Evolutionary conservation across 139 green algal species (phyloP).

Genomic region (Eudorina sp.): DNA sequence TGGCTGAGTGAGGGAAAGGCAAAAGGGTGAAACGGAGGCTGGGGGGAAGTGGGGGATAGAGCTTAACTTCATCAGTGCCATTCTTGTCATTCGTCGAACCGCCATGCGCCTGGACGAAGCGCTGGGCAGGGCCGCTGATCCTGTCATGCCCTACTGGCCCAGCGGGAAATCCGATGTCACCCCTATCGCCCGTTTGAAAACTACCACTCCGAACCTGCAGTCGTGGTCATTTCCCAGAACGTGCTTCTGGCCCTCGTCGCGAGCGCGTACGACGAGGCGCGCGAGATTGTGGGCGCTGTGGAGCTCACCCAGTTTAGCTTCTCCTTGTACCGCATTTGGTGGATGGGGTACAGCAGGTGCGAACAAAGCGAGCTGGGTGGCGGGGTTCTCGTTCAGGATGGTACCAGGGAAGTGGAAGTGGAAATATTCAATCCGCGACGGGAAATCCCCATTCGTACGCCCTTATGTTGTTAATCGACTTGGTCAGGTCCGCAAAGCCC

Average conservation of each 20-base stretch:
- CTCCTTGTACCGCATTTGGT: conserved; percentile 10
- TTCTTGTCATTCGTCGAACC: no score
- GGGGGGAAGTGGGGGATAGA: not conserved
- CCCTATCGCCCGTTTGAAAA: not conserved
- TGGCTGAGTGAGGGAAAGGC: not conserved
- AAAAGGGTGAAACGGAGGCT: not conserved
- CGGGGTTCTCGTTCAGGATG: not conserved
- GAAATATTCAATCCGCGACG: not conserved
- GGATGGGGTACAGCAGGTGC: no score
- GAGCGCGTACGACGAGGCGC: conserved; percentile 19
- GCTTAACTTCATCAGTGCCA: not conserved
- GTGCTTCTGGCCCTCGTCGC: conserved; percentile 23
- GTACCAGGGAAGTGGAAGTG: not conserved
- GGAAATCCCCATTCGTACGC: not conserved
- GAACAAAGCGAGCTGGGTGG: not conserved
- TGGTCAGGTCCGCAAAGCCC: not conserved
- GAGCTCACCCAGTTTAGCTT: not conserved
- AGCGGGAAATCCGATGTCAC: not conserved
- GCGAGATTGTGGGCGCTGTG: conserved; percentile 6
- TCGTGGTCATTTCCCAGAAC: conserved; percentile 8
- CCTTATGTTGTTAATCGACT: not conserved
- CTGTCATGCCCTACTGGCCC: not conserved
- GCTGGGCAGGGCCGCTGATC: no score
- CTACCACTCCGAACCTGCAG: not conserved
- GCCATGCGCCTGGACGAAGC: no score